Conservation (phyloP, 305 asterid genomes). For the Solanum hybrid region DNA sequence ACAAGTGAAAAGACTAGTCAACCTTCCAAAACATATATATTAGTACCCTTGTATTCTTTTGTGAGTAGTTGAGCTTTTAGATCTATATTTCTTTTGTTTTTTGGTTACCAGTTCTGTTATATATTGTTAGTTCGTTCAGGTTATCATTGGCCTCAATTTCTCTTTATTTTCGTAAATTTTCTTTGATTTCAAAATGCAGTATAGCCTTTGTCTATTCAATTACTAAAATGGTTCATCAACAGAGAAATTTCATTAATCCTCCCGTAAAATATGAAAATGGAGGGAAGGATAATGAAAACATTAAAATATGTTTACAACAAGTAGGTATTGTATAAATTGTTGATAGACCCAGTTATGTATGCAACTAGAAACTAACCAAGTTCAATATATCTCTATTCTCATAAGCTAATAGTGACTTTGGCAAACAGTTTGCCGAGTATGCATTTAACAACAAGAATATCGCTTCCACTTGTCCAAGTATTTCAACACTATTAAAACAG, state of each 20-base stretch:
- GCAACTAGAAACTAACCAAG: neutral
- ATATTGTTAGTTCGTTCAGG: neutral
- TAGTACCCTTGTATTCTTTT: conserved; percentile 2
- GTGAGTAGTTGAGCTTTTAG: neutral
- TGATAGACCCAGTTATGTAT: neutral
- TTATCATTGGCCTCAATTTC: neutral
- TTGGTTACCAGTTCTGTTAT: neutral
- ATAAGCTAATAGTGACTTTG: neutral
- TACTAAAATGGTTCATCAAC: neutral
- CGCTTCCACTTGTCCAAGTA: neutral
- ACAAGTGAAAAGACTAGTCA: conserved; percentile 26
- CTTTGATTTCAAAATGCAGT: neutral
- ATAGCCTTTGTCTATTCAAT: neutral
- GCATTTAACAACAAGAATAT: neutral
- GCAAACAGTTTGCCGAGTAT: neutral
- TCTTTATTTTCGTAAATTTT: neutral
- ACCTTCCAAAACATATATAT: neutral
- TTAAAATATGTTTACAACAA: neutral
- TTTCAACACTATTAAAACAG: neutral
- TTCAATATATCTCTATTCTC: neutral
- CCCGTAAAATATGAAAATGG: neutral
- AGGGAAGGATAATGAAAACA: neutral
- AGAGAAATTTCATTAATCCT: neutral
- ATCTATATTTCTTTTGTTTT: neutral
- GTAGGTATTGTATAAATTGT: neutral